Conservation (phyloP, 1,284 basidiomycete species). For the Apiotrichum mycotoxinovorans region DNA sequence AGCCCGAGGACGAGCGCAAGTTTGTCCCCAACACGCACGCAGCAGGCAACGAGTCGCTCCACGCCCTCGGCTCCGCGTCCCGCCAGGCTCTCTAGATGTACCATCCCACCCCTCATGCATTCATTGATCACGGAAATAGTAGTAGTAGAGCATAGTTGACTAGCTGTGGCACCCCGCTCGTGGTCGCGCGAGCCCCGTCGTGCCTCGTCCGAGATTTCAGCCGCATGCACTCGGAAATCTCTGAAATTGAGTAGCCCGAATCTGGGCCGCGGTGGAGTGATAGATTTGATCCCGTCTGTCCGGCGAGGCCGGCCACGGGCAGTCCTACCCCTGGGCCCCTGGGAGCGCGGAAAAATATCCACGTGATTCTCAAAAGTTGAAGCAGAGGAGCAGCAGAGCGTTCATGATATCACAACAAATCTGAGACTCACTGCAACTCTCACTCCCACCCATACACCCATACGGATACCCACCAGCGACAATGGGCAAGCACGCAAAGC, state of each 20-base stretch:
- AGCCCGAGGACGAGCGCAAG: conserved; percentile 3
- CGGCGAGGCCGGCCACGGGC: too few relatives aligned
- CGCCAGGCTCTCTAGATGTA: conserved; percentile 10
- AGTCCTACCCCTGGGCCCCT: too few relatives aligned
- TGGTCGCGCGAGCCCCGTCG: not conserved
- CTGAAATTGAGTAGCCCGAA: too few relatives aligned
- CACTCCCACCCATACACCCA: not conserved
- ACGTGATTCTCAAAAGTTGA: conserved; percentile 12
- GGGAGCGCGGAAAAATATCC: not conserved
- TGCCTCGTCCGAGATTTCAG: too few relatives aligned
- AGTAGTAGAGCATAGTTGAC: not conserved
- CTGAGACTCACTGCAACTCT: too few relatives aligned
- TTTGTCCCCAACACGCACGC: not conserved
- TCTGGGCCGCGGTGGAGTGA: not conserved
- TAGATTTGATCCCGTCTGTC: conserved; percentile 1
- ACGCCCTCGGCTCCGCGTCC: conserved; percentile 8
- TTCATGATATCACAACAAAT: conserved; percentile 1
- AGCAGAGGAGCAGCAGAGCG: not conserved
- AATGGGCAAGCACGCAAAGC: conserved; percentile 37
- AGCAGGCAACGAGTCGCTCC: conserved; percentile 13
- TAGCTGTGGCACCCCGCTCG: not conserved
- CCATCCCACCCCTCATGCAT: conserved; percentile 15
- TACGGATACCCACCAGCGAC: not conserved
- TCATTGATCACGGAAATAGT: conserved; percentile 8
- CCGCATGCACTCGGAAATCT: not conserved